A percentile compares a stretch with the other conserved stretches of the same genome.
Evolutionary conservation across 805 yeast genomes (phyloP).

Genomic region (Metschnikowia lochheadii): DNA sequence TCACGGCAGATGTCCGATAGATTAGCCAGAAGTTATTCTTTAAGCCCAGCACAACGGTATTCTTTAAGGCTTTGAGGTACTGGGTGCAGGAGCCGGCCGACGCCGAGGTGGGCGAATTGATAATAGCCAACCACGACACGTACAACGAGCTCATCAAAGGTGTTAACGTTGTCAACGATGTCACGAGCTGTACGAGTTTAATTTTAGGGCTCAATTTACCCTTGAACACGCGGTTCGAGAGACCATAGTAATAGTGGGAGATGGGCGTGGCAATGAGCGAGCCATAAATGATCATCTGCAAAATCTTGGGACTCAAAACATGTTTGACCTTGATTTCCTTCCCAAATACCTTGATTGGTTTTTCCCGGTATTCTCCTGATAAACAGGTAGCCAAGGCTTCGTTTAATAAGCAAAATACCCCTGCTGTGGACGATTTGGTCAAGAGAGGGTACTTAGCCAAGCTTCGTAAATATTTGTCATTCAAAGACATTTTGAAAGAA

Average conservation of each 20-base stretch:
- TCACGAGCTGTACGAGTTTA: conserved; percentile 47
- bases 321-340: conserved; percentile 30
- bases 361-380: conserved; percentile 41
- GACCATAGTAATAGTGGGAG: conserved; percentile 49
- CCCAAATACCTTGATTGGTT: conserved; percentile 12
- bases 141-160: conserved; percentile 49
- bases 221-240: conserved; percentile 40
- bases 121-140: conserved; percentile 50
- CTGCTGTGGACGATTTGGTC: conserved; percentile 58
- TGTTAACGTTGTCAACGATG: conserved; percentile 51
- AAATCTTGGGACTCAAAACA: conserved; percentile 42
- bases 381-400: conserved; percentile 53
- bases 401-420: conserved; percentile 50
- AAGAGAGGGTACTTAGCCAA: conserved; percentile 49
- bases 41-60: conserved; percentile 30
- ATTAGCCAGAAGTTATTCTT: conserved; percentile 43
- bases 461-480: conserved; percentile 32
- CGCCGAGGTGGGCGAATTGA: conserved; percentile 35
- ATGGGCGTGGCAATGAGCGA: conserved; percentile 53
- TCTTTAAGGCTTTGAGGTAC: conserved; percentile 18
- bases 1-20: conserved; percentile 50
- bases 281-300: conserved; percentile 56
- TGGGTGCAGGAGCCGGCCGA: conserved; percentile 7
- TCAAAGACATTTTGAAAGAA: conserved; percentile 15
- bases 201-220: conserved; percentile 37